Evolutionary conservation across 805 yeast genomes (phyloP).

Genomic region (Wickerhamomyces silvicola): DNA sequence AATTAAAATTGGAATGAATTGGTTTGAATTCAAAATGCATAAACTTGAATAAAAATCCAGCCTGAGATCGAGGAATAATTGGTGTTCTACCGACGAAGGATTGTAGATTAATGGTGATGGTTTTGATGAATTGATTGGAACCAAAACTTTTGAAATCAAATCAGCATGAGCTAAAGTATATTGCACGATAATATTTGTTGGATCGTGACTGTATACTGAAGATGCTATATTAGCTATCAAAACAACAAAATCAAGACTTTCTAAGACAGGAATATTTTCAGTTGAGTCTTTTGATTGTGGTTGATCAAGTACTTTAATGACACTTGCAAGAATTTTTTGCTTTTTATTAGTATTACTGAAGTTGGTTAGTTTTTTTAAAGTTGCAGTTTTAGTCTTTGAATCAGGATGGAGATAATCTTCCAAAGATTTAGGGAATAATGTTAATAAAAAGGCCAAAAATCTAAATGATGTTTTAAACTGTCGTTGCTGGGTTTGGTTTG

Average conservation of each 20-base stretch:
- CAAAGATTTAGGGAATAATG: conserved; percentile 27
- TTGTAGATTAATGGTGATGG: conserved; percentile 11
- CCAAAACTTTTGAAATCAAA: conserved; percentile 15
- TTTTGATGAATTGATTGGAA: conserved; percentile 15
- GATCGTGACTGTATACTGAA: conserved; percentile 20
- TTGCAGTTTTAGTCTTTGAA: conserved; percentile 7
- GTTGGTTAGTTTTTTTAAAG: conserved; percentile 18
- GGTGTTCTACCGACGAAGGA: conserved; percentile 13
- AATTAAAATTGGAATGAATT: conserved; percentile 15
- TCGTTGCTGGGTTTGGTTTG: conserved; percentile 9
- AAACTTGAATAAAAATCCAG: conserved; percentile 23
- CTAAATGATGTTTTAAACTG: conserved; percentile 25
- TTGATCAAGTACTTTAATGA: conserved; percentile 15
- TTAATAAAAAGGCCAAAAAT: conserved; percentile 28
- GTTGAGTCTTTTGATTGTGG: conserved; percentile 11
- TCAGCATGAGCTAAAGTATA: conserved; percentile 21
- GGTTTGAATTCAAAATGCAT: conserved; percentile 17
- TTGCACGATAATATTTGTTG: conserved; percentile 22
- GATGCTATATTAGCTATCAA: conserved; percentile 28
- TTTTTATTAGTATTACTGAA: conserved; percentile 17
- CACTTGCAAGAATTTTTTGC: conserved; percentile 14
- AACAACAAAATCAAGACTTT: conserved; percentile 26
- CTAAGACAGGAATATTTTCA: conserved; percentile 19
- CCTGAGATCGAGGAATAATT: conserved; percentile 22
- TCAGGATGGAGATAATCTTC: conserved; percentile 19